phyloP scores from a whole-genome alignment of 352 stramenopile genomes.

The Aphanomyces euteiches region DNA sequence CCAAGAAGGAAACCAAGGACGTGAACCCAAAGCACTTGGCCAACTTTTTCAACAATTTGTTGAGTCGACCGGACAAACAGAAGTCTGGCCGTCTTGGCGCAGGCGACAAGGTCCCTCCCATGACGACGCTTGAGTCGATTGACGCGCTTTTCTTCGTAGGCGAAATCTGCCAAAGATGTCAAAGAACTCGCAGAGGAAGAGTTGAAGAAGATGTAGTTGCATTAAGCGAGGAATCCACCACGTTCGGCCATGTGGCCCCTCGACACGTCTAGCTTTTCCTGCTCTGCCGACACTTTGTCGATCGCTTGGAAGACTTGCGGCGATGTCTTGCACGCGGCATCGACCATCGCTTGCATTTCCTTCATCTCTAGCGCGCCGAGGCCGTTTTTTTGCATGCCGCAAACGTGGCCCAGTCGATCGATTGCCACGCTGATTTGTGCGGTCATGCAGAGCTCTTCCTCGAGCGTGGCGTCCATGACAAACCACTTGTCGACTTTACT shows the following conservation, averaged over 20 bases:
- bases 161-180: not conserved
- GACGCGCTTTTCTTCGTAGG: not conserved
- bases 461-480: slow-evolving; percentile 61
- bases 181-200: slow-evolving; percentile 27
- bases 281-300: slow-evolving; percentile 45
- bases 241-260: slow-evolving; percentile 52
- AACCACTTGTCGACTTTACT: slow-evolving; percentile 69
- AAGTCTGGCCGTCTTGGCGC: slow-evolving; percentile 34
- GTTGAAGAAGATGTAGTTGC: slow-evolving; percentile 23
- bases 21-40: slow-evolving; percentile 81
- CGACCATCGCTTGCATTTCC: slow-evolving; percentile 78
- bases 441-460: slow-evolving; percentile 73
- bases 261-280: slow-evolving; percentile 47
- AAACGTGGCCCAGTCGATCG: slow-evolving; percentile 53
- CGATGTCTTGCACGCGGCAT: slow-evolving; percentile 59
- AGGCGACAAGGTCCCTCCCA: not conserved
- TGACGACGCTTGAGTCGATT: not conserved
- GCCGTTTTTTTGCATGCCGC: slow-evolving; percentile 72
- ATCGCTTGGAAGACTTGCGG: slow-evolving; percentile 64
- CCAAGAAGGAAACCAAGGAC: slow-evolving; percentile 35
- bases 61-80: slow-evolving; percentile 80
- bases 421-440: slow-evolving; percentile 71
- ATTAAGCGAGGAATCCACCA: slow-evolving; percentile 60
- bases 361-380: slow-evolving; percentile 60
- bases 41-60: slow-evolving; percentile 86